Percentiles rank a stretch among this genome's conserved stretches.
phyloP scores from a whole-genome alignment of 257 asterid species.

The Linaria vulgaris region DNA sequence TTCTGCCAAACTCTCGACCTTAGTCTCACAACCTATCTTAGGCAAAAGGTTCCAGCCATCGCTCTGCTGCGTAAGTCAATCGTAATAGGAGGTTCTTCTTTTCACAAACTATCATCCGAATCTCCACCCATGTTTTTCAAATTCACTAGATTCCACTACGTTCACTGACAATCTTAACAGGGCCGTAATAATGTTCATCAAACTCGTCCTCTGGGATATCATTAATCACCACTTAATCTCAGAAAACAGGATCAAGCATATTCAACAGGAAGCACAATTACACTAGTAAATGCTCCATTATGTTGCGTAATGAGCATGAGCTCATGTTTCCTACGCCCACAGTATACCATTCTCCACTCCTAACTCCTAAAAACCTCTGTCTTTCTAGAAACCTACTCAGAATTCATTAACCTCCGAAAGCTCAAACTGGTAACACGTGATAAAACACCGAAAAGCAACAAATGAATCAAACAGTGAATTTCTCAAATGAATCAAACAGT shows the following conservation, averaged over 20 bases:
- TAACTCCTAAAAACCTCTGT: slow-evolving; percentile 9
- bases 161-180: background rate
- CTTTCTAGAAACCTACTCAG: slow-evolving; percentile 16
- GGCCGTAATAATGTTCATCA: background rate
- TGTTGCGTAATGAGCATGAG: background rate
- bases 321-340: slow-evolving; percentile 11
- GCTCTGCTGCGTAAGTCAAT: background rate
- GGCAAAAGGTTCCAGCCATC: background rate
- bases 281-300: background rate
- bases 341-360: background rate
- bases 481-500: background rate
- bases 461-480: background rate
- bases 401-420: slow-evolving; percentile 13
- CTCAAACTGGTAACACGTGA: background rate
- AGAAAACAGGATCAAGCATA: background rate
- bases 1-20: background rate
- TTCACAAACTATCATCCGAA: background rate
- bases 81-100: background rate
- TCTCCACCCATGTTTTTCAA: background rate
- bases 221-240: background rate
- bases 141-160: background rate
- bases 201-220: too few species aligned
- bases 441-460: too few species aligned
- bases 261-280: slow-evolving; percentile 1
- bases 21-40: background rate